Percentiles rank a stretch among this genome's conserved stretches.
Evolutionary conservation across 495 filamentous ascomycete species (phyloP).

Genomic region (Hypoxylon perforatum): DNA sequence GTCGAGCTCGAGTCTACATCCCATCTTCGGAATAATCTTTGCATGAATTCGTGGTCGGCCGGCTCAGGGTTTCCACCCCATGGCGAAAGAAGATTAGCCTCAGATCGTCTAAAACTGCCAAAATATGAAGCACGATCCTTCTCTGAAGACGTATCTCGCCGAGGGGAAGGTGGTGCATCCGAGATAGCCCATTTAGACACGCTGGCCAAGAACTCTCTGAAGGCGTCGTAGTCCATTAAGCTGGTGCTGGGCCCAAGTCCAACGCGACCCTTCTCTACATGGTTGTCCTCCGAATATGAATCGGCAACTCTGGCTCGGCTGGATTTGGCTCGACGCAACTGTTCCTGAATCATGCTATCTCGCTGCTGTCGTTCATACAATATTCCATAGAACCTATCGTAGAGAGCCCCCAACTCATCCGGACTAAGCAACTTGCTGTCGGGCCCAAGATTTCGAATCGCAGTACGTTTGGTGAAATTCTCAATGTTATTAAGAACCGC

Average conservation of each 20-base stretch:
- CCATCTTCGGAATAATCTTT: slow-evolving; percentile 88
- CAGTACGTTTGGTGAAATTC: slow-evolving; percentile 95
- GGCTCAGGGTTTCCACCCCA: slow-evolving; percentile 84
- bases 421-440: slow-evolving; percentile 89
- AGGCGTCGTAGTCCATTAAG: slow-evolving; percentile 95
- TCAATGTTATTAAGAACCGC: slow-evolving; percentile 91
- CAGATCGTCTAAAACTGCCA: slow-evolving; percentile 51
- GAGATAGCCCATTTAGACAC: slow-evolving; percentile 92
- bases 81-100: slow-evolving; percentile 65
- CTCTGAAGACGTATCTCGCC: slow-evolving; percentile 64
- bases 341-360: slow-evolving; percentile 78
- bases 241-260: slow-evolving; percentile 88
- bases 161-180: slow-evolving; percentile 69
- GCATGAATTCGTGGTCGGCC: slow-evolving; percentile 95
- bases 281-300: slow-evolving; percentile 51
- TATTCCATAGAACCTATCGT: slow-evolving; percentile 91
- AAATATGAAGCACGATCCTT: slow-evolving; percentile 66
- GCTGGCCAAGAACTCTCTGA: slow-evolving; percentile 89
- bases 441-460: slow-evolving; percentile 93
- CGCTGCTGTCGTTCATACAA: slow-evolving; percentile 91
- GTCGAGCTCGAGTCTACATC: slow-evolving; percentile 78
- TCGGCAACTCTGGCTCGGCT: slow-evolving; percentile 66
- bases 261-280: slow-evolving; percentile 81
- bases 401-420: slow-evolving; percentile 87
- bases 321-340: slow-evolving; percentile 69